phyloP scores from a whole-genome alignment of 2,329 filamentous ascomycete genomes.

The Alternaria arbusti region DNA sequence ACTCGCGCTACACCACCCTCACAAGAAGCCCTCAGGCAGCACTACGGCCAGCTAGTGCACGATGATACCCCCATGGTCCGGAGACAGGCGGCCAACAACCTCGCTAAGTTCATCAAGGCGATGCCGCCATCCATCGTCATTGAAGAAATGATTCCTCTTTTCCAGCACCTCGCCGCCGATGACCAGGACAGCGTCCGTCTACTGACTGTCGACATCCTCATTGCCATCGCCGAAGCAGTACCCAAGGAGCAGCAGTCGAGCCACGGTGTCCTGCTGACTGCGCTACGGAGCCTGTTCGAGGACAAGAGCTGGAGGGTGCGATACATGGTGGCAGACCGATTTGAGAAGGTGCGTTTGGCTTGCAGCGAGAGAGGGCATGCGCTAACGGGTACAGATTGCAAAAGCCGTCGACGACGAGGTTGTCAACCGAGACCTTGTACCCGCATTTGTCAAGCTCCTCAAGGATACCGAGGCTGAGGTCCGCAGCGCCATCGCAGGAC shows the following conservation, averaged over 20 bases:
- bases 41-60: conserved; percentile 91
- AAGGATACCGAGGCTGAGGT: conserved; percentile 99
- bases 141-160: conserved; percentile 98
- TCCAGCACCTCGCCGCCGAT: conserved; percentile 94
- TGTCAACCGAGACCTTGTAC: conserved; percentile 89
- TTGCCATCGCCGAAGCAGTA: conserved; percentile 94
- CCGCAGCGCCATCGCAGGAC: conserved; percentile 92
- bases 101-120: conserved; percentile 97
- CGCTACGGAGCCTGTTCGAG: conserved; percentile 90
- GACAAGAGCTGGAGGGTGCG: conserved; percentile 99
- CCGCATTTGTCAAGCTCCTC: conserved; percentile 94
- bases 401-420: conserved; percentile 99
- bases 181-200: conserved; percentile 97
- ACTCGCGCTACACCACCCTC: conserved; percentile 85
- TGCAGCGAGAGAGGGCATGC: conserved; percentile 19
- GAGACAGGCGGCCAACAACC: conserved; percentile 92
- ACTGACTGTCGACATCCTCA: conserved; percentile 93
- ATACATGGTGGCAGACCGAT: conserved; percentile 99
- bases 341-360: conserved; percentile 76
- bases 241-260: conserved; percentile 98
- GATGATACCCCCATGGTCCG: conserved; percentile 99
- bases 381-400: conserved; percentile 72
- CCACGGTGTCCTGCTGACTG: conserved; percentile 89
- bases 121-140: conserved; percentile 92
- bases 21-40: conserved; percentile 88